Conservation (phyloP, 2,329 filamentous ascomycete species). For the Dothidotthia symphoricarpi region DNA sequence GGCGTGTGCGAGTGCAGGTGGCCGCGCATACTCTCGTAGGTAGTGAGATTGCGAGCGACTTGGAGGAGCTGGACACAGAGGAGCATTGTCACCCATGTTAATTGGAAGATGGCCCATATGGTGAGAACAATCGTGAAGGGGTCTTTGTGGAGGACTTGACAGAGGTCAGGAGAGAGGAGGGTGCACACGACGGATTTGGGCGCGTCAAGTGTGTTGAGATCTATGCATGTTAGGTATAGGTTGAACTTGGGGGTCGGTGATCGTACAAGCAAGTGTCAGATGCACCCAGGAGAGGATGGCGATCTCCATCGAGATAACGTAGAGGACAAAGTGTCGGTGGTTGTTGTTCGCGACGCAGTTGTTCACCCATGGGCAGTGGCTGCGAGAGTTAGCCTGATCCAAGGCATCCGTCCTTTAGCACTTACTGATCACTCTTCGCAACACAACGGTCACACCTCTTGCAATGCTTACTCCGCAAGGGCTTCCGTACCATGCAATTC, state of each 20-base stretch:
- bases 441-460: slow-evolving; percentile 87
- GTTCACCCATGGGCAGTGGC: slow-evolving; percentile 96
- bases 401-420: slow-evolving; percentile 13
- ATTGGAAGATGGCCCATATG: slow-evolving; percentile 77
- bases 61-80: slow-evolving; percentile 91
- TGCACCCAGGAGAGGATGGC: slow-evolving; percentile 72
- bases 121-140: slow-evolving; percentile 78
- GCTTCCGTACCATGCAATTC: slow-evolving; percentile 89
- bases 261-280: slow-evolving; percentile 69
- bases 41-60: slow-evolving; percentile 88
- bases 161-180: slow-evolving; percentile 71
- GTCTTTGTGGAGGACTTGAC: slow-evolving; percentile 74
- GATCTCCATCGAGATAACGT: slow-evolving; percentile 73
- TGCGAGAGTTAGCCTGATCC: slow-evolving; percentile 42
- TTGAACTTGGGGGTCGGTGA: neutral
- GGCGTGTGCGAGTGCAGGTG: slow-evolving; percentile 60
- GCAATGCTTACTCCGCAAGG: slow-evolving; percentile 93
- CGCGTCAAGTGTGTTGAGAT: slow-evolving; percentile 61
- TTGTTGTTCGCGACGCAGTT: slow-evolving; percentile 97
- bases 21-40: slow-evolving; percentile 93
- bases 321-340: slow-evolving; percentile 91
- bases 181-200: slow-evolving; percentile 61
- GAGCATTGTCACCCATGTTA: slow-evolving; percentile 97
- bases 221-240: slow-evolving; percentile 46
- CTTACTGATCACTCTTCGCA: slow-evolving; percentile 94